Evolutionary conservation across 2,329 filamentous ascomycete genomes (phyloP).

Genomic region (Hypoxylon sp.): DNA sequence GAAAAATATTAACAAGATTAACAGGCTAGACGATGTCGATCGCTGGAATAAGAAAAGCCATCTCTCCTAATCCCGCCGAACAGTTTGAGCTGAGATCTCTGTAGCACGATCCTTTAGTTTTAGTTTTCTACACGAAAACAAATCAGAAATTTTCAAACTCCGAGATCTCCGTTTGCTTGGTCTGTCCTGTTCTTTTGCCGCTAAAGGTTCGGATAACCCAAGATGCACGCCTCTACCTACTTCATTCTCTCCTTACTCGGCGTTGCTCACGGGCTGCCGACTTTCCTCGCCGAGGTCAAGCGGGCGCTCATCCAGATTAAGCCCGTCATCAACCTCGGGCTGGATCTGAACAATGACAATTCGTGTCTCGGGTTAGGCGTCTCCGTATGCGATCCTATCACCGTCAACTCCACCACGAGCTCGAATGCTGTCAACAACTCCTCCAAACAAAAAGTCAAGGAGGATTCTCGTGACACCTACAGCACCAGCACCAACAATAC

Average conservation of each 20-base stretch:
- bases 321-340: conserved; percentile 35
- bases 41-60: conserved; percentile 12
- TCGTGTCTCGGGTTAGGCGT: conserved; percentile 46
- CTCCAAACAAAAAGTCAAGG: conserved; percentile 10
- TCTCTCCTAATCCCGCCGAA: conserved; percentile 16
- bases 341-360: conserved; percentile 35
- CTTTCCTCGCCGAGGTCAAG: conserved; percentile 32
- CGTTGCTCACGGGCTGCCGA: conserved; percentile 35
- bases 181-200: conserved; percentile 7
- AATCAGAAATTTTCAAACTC: conserved; percentile 11
- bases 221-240: conserved; percentile 42
- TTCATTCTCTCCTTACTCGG: conserved; percentile 42
- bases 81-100: conserved; percentile 22
- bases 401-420: conserved; percentile 43
- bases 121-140: conserved; percentile 12
- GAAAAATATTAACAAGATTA: too few species aligned
- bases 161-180: conserved; percentile 15
- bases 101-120: conserved; percentile 7
- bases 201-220: conserved; percentile 19
- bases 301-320: conserved; percentile 41
- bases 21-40: conserved; percentile 38
- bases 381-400: conserved; percentile 50
- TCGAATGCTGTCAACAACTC: conserved; percentile 33
- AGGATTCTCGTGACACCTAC: background rate
- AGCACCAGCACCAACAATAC: background rate